phyloP scores from a whole-genome alignment of 768 basidiomycete species.

The Russula sp. region DNA sequence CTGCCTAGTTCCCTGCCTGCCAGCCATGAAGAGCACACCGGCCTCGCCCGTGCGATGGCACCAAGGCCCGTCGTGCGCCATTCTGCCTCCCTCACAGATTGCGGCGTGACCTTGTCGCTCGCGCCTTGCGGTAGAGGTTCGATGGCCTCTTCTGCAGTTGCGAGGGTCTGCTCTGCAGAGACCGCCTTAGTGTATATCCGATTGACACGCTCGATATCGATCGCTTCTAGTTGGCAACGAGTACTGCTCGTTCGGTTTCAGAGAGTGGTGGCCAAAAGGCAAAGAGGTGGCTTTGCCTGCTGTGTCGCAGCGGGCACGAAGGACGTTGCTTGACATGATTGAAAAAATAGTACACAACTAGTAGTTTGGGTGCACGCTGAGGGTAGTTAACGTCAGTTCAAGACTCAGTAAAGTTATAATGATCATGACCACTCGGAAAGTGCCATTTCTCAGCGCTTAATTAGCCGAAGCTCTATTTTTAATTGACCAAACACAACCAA shows the following conservation, averaged over 20 bases:
- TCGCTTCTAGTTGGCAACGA: constrained; percentile 61
- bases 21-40: constrained; percentile 96
- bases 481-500: too few species aligned
- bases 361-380: too few species aligned
- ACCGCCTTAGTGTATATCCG: constrained; percentile 77
- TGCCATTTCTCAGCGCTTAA: too few species aligned
- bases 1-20: too few species aligned
- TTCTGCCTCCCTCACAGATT: constrained; percentile 50
- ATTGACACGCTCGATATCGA: constrained; percentile 91
- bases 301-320: constrained; percentile 59
- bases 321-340: constrained; percentile 50
- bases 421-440: too few species aligned
- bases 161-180: constrained; percentile 49
- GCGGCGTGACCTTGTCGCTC: constrained; percentile 54
- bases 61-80: constrained; percentile 78
- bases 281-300: constrained; percentile 85
- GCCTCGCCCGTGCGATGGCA: constrained; percentile 81
- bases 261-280: constrained; percentile 77
- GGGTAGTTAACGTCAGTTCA: too few species aligned
- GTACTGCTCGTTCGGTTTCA: constrained; percentile 51
- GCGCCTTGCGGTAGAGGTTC: constrained; percentile 77
- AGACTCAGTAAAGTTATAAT: too few species aligned
- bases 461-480: too few species aligned
- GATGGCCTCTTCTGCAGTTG: constrained; percentile 43
- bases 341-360: not conserved